Conservation (phyloP, 176 grass and related monocot species). For the Triticum timopheevii region DNA sequence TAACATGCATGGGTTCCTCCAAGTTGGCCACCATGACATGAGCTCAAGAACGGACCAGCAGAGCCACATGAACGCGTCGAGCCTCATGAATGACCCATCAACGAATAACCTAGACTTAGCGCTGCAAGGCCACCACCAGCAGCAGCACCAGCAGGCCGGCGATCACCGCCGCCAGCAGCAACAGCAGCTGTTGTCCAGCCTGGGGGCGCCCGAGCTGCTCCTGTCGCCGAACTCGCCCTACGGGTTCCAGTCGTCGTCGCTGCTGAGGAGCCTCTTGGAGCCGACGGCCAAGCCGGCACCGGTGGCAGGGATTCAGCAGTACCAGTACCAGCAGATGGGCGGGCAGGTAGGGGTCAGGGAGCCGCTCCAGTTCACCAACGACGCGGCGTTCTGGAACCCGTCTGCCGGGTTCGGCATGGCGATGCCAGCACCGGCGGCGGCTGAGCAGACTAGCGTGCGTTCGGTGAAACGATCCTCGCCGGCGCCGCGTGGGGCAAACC, state of each 20-base stretch:
- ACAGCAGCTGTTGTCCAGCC: constrained; percentile 31
- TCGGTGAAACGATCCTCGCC: constrained; percentile 4
- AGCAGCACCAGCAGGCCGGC: constrained; percentile 30
- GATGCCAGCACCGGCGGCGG: background rate
- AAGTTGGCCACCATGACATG: constrained; percentile 44
- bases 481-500: background rate
- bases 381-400: constrained; percentile 60
- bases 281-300: background rate
- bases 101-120: constrained; percentile 44
- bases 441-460: background rate
- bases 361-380: constrained; percentile 60
- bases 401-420: constrained; percentile 39
- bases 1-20: constrained; percentile 50
- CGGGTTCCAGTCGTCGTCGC: constrained; percentile 29
- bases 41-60: constrained; percentile 45
- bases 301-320: constrained; percentile 35
- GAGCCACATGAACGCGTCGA: constrained; percentile 7
- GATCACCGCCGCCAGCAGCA: constrained; percentile 24
- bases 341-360: constrained; percentile 28
- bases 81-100: constrained; percentile 34
- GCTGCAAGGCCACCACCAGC: constrained; percentile 23
- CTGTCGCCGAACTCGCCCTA: constrained; percentile 46
- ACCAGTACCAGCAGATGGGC: constrained; percentile 46
- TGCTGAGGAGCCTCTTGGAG: constrained; percentile 42
- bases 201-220: constrained; percentile 42